Conservation (phyloP, 768 basidiomycete species). For the Hypholoma sublateritium region DNA sequence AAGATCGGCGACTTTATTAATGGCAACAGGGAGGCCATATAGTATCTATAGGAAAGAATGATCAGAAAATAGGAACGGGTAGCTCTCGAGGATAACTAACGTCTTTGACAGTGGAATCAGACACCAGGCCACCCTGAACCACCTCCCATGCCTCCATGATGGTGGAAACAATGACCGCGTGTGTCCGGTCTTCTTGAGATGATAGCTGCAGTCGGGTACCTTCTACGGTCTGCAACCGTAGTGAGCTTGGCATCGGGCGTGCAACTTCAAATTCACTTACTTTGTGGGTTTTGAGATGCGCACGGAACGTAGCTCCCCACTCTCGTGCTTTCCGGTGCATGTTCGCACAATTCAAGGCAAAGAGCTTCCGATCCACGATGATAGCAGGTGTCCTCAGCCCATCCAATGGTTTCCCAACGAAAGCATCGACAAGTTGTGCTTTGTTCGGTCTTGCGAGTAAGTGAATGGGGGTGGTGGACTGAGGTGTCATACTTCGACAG, state of each 20-base stretch:
- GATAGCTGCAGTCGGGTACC: conserved; percentile 70
- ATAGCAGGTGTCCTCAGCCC: conserved; percentile 74
- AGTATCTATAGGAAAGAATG: conserved; percentile 52
- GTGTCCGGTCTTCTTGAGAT: conserved; percentile 50
- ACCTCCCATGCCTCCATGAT: conserved; percentile 81
- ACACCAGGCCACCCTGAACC: conserved; percentile 62
- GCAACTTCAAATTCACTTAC: conserved; percentile 28
- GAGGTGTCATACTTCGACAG: conserved; percentile 18
- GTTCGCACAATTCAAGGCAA: conserved; percentile 68
- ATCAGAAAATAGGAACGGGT: not conserved
- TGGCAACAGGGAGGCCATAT: conserved; percentile 72
- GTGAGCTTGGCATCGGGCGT: not conserved
- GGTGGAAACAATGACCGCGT: conserved; percentile 78
- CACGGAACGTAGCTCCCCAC: conserved; percentile 74
- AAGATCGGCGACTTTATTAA: conserved; percentile 74
- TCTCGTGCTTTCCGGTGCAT: conserved; percentile 69
- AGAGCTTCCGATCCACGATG: conserved; percentile 71
- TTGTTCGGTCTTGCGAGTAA: conserved; percentile 38
- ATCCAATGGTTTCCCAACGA: conserved; percentile 55
- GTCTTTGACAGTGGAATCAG: conserved; percentile 75
- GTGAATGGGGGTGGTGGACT: conserved; percentile 24
- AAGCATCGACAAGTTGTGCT: conserved; percentile 49
- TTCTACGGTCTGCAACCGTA: conserved; percentile 60
- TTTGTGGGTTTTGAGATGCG: conserved; percentile 87
- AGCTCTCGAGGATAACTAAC: conserved; percentile 40